Conservation (phyloP, 805 yeast genomes). For the Cyberlindnera veronae region DNA sequence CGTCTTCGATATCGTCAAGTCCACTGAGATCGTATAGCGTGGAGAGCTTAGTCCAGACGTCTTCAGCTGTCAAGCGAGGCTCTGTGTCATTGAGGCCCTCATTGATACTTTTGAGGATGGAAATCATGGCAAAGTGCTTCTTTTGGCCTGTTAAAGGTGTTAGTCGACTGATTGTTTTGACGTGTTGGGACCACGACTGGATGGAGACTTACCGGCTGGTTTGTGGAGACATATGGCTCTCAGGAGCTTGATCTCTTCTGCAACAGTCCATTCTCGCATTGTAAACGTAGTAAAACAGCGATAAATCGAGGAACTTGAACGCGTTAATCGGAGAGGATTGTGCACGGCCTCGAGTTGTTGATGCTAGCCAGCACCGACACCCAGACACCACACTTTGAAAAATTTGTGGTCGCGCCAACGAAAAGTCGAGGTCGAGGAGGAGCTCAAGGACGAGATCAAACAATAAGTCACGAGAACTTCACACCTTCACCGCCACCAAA, state of each 20-base stretch:
- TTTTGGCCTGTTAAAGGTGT: slow-evolving; percentile 11
- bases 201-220: slow-evolving; percentile 52
- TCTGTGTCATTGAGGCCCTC: slow-evolving; percentile 28
- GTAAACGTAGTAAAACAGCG: too few relatives aligned
- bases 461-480: too few relatives aligned
- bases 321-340: too few relatives aligned
- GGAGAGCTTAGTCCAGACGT: slow-evolving; percentile 55
- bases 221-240: slow-evolving; percentile 59
- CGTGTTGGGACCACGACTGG: background rate
- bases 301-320: too few relatives aligned
- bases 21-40: slow-evolving; percentile 53
- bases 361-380: background rate
- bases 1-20: slow-evolving; percentile 52
- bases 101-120: slow-evolving; percentile 20
- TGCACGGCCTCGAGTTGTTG: too few relatives aligned
- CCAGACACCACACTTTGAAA: slow-evolving; percentile 5
- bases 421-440: too few relatives aligned
- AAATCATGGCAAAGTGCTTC: slow-evolving; percentile 37
- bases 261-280: slow-evolving; percentile 47
- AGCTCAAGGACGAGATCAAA: too few relatives aligned
- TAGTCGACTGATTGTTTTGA: slow-evolving; percentile 9
- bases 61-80: slow-evolving; percentile 37
- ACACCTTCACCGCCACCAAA: background rate
- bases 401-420: slow-evolving; percentile 2
- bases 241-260: slow-evolving; percentile 60